Percentiles rank a stretch among this genome's conserved stretches.
Evolutionary conservation across 495 filamentous ascomycete species (phyloP).

Genomic region (Penicillium cataractarum): DNA sequence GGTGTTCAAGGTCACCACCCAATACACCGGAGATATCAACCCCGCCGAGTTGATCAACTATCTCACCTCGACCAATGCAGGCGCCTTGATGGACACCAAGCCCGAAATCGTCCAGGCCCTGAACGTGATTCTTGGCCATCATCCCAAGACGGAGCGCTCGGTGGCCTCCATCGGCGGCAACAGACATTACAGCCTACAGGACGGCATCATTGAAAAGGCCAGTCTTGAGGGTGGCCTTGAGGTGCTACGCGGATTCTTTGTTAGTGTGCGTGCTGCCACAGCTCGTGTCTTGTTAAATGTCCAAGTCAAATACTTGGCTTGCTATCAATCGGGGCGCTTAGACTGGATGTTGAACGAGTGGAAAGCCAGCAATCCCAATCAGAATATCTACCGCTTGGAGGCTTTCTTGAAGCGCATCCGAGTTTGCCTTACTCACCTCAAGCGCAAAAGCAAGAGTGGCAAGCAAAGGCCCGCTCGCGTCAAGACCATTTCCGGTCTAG

Average conservation of each 20-base stretch:
- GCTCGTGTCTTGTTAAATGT: constrained; percentile 66
- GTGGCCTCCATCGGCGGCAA: constrained; percentile 44
- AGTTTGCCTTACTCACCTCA: constrained; percentile 43
- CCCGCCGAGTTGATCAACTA: constrained; percentile 56
- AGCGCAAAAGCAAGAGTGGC: constrained; percentile 41
- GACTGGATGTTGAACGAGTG: constrained; percentile 29
- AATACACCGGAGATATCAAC: constrained; percentile 46
- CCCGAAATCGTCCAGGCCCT: constrained; percentile 51
- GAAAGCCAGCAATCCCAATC: background rate
- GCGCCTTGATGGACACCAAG: constrained; percentile 43
- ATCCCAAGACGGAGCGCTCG: constrained; percentile 36
- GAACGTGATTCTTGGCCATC: constrained; percentile 56
- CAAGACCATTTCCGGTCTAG: constrained; percentile 54
- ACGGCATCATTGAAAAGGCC: constrained; percentile 30
- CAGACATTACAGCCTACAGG: constrained; percentile 42
- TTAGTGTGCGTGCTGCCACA: constrained; percentile 68
- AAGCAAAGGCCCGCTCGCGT: constrained; percentile 34
- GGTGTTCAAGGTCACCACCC: constrained; percentile 49
- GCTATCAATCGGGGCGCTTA: constrained; percentile 42
- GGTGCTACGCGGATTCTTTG: constrained; percentile 66
- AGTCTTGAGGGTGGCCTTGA: constrained; percentile 46
- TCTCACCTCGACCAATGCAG: constrained; percentile 51
- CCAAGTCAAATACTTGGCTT: constrained; percentile 50
- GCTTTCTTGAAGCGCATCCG: constrained; percentile 51
- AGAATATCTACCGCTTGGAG: constrained; percentile 31